Conservation (phyloP, 2,329 filamentous ascomycete species). For the Stenocarpella maydis region DNA sequence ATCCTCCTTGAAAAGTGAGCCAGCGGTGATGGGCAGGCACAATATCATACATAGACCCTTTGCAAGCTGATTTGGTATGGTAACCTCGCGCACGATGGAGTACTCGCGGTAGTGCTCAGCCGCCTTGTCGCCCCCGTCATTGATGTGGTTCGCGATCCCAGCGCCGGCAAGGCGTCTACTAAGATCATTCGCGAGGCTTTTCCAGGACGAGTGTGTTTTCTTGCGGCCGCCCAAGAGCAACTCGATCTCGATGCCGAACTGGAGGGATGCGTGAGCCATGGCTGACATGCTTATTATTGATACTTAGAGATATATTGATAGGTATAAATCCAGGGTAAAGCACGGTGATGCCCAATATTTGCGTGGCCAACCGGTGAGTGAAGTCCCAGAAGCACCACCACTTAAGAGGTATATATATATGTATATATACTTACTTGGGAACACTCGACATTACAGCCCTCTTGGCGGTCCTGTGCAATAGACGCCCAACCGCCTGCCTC, state of each 20-base stretch:
- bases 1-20: background rate
- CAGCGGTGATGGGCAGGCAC: no score
- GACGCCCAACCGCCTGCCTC: background rate
- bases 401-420: background rate
- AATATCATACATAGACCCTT: constrained; percentile 44
- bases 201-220: constrained; percentile 45
- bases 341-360: background rate
- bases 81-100: constrained; percentile 49
- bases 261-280: constrained; percentile 32
- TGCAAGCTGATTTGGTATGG: constrained; percentile 44
- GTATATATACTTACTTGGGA: background rate
- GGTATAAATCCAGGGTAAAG: no score
- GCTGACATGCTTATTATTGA: background rate
- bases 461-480: background rate
- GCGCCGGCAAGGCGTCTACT: constrained; percentile 44
- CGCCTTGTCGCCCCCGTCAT: constrained; percentile 42
- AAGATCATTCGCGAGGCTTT: constrained; percentile 46
- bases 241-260: constrained; percentile 51
- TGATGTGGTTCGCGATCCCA: constrained; percentile 47
- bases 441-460: background rate
- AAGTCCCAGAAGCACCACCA: background rate
- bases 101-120: constrained; percentile 47
- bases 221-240: constrained; percentile 46
- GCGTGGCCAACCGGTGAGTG: background rate
- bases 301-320: background rate